Conservation (phyloP, 208 protist species). For the Trypanosoma melophagium region DNA sequence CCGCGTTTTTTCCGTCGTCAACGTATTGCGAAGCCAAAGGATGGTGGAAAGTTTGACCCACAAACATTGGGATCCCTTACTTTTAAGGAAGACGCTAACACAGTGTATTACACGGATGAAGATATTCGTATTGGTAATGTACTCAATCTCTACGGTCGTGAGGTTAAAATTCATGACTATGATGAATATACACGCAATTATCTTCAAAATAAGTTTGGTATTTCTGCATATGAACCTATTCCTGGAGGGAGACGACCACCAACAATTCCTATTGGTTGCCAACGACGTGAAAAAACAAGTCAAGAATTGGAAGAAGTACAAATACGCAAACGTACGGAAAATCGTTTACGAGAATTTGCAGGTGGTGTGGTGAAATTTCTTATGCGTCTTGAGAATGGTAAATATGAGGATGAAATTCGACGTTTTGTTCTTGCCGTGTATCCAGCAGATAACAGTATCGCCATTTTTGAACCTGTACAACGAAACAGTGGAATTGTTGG, state of each 20-base stretch:
- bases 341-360: slow-evolving; percentile 79
- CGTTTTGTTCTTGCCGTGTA: slow-evolving; percentile 91
- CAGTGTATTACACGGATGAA: slow-evolving; percentile 94
- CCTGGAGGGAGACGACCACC: slow-evolving; percentile 61
- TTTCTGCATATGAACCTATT: slow-evolving; percentile 61
- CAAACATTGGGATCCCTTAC: slow-evolving; percentile 93
- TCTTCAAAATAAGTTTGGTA: slow-evolving; percentile 67
- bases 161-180: slow-evolving; percentile 92
- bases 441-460: slow-evolving; percentile 92
- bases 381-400: slow-evolving; percentile 78
- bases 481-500: slow-evolving; percentile 94
- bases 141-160: slow-evolving; percentile 87
- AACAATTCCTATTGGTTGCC: slow-evolving; percentile 60
- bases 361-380: slow-evolving; percentile 90
- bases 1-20: slow-evolving; percentile 94
- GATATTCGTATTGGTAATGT: slow-evolving; percentile 92
- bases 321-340: slow-evolving; percentile 66
- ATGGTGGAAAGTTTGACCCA: slow-evolving; percentile 62
- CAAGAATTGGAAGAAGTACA: slow-evolving; percentile 86
- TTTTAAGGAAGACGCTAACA: slow-evolving; percentile 85
- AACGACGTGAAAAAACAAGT: slow-evolving; percentile 85
- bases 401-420: slow-evolving; percentile 83
- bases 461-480: slow-evolving; percentile 88
- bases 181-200: slow-evolving; percentile 93
- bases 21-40: slow-evolving; percentile 75